phyloP scores from a whole-genome alignment of 2,329 filamentous ascomycete species.

The Daldinia sp. region DNA sequence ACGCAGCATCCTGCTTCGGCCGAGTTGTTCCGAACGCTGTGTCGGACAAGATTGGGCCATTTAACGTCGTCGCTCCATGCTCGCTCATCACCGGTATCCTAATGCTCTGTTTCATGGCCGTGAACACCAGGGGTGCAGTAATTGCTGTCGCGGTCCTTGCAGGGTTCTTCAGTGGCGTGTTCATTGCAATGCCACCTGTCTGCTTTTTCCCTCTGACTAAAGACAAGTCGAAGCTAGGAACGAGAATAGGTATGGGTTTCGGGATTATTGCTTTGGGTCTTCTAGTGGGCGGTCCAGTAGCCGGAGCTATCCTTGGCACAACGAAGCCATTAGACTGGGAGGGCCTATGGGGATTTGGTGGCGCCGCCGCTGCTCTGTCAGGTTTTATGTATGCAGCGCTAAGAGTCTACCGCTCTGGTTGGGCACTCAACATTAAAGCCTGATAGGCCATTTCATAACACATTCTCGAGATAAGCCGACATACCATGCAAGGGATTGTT shows the following conservation, averaged over 20 bases:
- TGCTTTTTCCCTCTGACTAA: conserved; percentile 54
- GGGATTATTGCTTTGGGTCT: conserved; percentile 49
- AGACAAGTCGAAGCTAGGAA: conserved; percentile 56
- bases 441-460: conserved; percentile 1
- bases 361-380: conserved; percentile 37
- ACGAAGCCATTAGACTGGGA: conserved; percentile 50
- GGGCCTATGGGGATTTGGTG: conserved; percentile 51
- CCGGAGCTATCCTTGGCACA: conserved; percentile 51
- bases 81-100: conserved; percentile 52
- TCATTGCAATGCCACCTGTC: conserved; percentile 56
- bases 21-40: conserved; percentile 54
- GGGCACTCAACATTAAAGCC: conserved; percentile 37
- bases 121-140: conserved; percentile 50
- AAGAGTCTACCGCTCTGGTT: conserved; percentile 38
- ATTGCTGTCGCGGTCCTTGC: conserved; percentile 53
- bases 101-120: conserved; percentile 54
- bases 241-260: conserved; percentile 54
- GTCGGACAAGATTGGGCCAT: conserved; percentile 54
- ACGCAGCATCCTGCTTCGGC: conserved; percentile 55
- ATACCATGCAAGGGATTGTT: neutral
- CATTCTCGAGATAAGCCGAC: neutral
- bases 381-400: conserved; percentile 33
- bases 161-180: conserved; percentile 57
- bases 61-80: conserved; percentile 54
- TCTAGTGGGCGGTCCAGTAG: conserved; percentile 51